These are phyloP conservation scores for Pulveroboletus ravenelii DNA, from an alignment of 768 basidiomycete species.

Conservation along the genomic window DNA sequence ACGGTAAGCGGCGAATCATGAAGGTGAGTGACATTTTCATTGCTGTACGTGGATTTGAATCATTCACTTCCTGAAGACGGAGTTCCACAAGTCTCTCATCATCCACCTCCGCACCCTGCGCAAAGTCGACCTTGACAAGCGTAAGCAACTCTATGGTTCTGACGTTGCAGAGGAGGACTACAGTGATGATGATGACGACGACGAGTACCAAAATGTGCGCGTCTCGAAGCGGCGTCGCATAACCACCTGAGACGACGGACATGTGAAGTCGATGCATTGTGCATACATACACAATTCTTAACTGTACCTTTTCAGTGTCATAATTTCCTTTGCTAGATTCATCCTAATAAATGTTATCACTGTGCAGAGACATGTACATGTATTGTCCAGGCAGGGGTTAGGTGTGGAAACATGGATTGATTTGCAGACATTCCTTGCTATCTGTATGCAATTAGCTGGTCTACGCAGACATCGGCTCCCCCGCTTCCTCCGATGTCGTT, in stretches of 20 bases:
- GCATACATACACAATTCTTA: constrained; percentile 22
- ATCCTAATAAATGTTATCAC: constrained; percentile 22
- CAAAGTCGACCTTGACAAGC: constrained; percentile 51
- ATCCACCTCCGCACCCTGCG: constrained; percentile 57
- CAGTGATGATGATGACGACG: constrained; percentile 34
- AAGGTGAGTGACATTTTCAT: constrained; percentile 43
- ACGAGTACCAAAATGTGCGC: constrained; percentile 31
- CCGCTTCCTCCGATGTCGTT: too few species aligned
- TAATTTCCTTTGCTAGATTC: constrained; percentile 29
- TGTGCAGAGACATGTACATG: constrained; percentile 16
- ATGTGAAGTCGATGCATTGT: constrained; percentile 14
- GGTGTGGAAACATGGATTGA: too few species aligned
- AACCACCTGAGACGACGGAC: constrained; percentile 20
- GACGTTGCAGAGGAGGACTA: constrained; percentile 36
- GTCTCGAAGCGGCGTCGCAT: constrained; percentile 29
- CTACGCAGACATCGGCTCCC: neutral
- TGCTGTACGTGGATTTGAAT: neutral
- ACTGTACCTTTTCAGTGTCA: constrained; percentile 23
- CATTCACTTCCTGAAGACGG: constrained; percentile 40
- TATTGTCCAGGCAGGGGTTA: neutral
- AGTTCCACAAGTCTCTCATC: constrained; percentile 62
- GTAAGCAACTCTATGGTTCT: constrained; percentile 38
- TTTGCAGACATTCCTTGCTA: too few species aligned
- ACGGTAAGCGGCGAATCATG: constrained; percentile 45
- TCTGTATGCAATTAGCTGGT: too few species aligned